Evolutionary conservation across 176 grass and related monocot genomes (phyloP).

Genomic region (Chrysopogon serrulatus): DNA sequence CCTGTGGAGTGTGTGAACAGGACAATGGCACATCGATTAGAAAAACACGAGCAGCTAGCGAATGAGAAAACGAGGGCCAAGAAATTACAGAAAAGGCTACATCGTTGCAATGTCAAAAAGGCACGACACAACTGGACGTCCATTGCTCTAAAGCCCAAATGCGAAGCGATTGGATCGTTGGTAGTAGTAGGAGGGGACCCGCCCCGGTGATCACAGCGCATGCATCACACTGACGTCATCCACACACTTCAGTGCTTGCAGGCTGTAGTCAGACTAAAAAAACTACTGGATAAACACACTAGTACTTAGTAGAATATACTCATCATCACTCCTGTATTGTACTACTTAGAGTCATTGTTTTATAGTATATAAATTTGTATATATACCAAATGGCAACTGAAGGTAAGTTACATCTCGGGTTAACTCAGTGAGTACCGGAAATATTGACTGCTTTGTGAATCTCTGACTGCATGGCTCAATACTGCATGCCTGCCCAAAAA

Average conservation of each 20-base stretch:
- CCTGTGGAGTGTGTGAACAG: not conserved
- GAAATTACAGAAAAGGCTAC: not conserved
- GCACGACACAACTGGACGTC: not conserved
- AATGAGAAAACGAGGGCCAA: not conserved
- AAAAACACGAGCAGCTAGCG: slow-evolving; percentile 12
- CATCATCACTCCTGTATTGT: not conserved
- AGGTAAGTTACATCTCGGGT: slow-evolving; percentile 5
- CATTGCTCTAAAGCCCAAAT: slow-evolving; percentile 5
- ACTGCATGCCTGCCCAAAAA: not conserved
- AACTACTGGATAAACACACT: too few species aligned
- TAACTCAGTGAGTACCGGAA: slow-evolving; percentile 4
- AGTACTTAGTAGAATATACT: too few species aligned
- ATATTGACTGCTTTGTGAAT: slow-evolving; percentile 9
- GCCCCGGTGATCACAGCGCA: not conserved
- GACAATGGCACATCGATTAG: not conserved
- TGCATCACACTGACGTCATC: slow-evolving; percentile 31
- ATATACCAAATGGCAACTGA: not conserved
- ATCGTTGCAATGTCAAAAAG: slow-evolving; percentile 30
- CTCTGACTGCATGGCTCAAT: not conserved
- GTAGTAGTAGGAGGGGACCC: not conserved
- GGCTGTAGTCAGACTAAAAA: too few species aligned
- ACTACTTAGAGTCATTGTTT: not conserved
- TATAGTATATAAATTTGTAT: not conserved
- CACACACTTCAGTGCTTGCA: not conserved
- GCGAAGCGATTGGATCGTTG: not conserved